phyloP scores from a whole-genome alignment of 768 basidiomycete genomes.

The Xerocomus spinulosus region DNA sequence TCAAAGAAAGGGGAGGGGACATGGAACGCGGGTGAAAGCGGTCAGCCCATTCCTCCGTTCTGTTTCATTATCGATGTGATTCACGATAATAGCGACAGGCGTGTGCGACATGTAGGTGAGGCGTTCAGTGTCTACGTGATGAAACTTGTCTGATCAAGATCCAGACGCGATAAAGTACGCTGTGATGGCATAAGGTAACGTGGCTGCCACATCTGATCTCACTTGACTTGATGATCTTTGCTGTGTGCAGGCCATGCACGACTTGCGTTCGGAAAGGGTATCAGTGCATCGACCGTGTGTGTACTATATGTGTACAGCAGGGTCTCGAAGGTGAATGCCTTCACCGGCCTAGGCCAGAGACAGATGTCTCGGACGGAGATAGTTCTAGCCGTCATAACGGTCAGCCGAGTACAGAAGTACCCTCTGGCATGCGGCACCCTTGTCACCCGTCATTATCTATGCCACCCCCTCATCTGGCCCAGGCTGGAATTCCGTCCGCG shows the following conservation, averaged over 20 bases:
- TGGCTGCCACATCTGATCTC: conserved; percentile 1
- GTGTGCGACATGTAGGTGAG: conserved; percentile 57
- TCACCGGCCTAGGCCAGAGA: conserved; percentile 31
- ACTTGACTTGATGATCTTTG: conserved; percentile 4
- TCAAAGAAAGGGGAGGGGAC: conserved; percentile 50
- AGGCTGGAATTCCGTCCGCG: conserved; percentile 9
- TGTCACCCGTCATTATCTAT: conserved; percentile 15
- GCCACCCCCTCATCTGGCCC: conserved; percentile 16
- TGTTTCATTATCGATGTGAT: conserved; percentile 6
- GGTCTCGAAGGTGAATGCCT: conserved; percentile 44
- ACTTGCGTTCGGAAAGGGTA: conserved; percentile 48
- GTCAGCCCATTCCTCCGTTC: conserved; percentile 34
- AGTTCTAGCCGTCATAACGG: conserved; percentile 3
- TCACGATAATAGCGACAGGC: conserved; percentile 37
- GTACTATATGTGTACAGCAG: conserved; percentile 41
- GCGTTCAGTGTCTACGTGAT: conserved; percentile 4
- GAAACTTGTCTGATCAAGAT: conserved; percentile 13
- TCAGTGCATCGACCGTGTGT: conserved; percentile 49
- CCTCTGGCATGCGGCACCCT: conserved; percentile 4
- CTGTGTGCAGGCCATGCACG: conserved; percentile 42
- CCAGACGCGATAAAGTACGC: conserved; percentile 57
- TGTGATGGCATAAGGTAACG: conserved; percentile 55
- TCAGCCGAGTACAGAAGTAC: conserved; percentile 5
- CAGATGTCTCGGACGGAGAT: conserved; percentile 26
- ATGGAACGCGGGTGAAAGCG: conserved; percentile 57